Percentiles rank a stretch among this genome's conserved stretches.
These are phyloP conservation scores for Sclerotinia sclerotiorum DNA, from an alignment of 2,329 filamentous ascomycete genomes.

Conservation along the genomic window DNA sequence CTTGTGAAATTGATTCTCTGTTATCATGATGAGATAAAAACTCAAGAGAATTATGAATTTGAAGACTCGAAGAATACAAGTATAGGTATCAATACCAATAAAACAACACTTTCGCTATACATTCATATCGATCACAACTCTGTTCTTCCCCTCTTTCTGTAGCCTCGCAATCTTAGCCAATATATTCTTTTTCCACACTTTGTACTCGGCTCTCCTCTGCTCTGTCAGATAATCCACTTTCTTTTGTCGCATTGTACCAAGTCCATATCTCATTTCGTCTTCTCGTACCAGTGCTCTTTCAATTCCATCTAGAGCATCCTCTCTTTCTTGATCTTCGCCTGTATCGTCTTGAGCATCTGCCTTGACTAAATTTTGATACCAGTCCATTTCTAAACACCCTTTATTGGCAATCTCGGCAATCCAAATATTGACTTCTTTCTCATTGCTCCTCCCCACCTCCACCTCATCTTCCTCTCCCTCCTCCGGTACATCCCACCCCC, in stretches of 20 bases:
- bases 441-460: conserved; percentile 51
- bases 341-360: conserved; percentile 39
- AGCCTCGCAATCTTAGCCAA: conserved; percentile 55
- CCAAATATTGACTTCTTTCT: conserved; percentile 61
- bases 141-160: conserved; percentile 24
- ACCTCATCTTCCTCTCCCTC: conserved; percentile 47
- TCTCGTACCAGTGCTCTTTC: conserved; percentile 21
- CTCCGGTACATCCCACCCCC: conserved; percentile 49
- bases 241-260: conserved; percentile 70
- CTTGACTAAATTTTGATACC: conserved; percentile 58
- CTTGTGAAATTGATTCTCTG: too few species aligned
- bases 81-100: background rate
- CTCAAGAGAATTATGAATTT: background rate
- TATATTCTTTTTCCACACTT: conserved; percentile 62
- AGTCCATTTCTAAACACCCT: conserved; percentile 52
- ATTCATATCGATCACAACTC: conserved; percentile 11
- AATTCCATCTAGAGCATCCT: conserved; percentile 40
- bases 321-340: conserved; percentile 37
- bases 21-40: background rate
- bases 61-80: background rate
- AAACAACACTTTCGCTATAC: background rate
- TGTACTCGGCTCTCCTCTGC: conserved; percentile 59
- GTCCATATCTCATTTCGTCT: conserved; percentile 29
- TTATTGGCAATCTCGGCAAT: conserved; percentile 54
- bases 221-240: conserved; percentile 70